Evolutionary conservation across 2,329 filamentous ascomycete genomes (phyloP).

Genomic region (Didymella keratinophila): DNA sequence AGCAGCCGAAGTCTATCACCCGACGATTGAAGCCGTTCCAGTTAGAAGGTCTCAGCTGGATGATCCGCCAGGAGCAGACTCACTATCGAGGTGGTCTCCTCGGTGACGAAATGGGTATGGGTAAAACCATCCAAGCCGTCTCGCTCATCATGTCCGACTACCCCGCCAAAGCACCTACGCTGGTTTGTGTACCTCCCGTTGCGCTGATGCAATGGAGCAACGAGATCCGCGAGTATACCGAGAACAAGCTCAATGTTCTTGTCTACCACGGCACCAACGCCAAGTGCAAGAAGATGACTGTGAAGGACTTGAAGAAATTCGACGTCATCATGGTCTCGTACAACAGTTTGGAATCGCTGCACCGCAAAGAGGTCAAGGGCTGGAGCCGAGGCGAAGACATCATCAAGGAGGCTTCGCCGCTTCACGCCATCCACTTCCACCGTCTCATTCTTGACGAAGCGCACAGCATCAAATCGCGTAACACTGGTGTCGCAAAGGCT

Average conservation of each 20-base stretch:
- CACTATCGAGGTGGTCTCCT: slow-evolving; percentile 88
- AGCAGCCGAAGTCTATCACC: slow-evolving; percentile 79
- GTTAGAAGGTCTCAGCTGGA: slow-evolving; percentile 92
- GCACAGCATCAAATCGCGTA: slow-evolving; percentile 91
- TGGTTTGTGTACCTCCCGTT: slow-evolving; percentile 91
- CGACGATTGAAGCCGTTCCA: slow-evolving; percentile 92
- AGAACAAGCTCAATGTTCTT: slow-evolving; percentile 87
- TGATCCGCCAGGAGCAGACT: slow-evolving; percentile 86
- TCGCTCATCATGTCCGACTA: slow-evolving; percentile 98
- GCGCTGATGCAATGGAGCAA: slow-evolving; percentile 91
- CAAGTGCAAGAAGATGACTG: slow-evolving; percentile 78
- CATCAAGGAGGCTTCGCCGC: slow-evolving; percentile 76
- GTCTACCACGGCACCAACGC: slow-evolving; percentile 88
- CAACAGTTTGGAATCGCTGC: slow-evolving; percentile 87
- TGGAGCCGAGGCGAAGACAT: slow-evolving; percentile 81
- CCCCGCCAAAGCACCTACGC: slow-evolving; percentile 79
- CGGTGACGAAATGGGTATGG: slow-evolving; percentile 98
- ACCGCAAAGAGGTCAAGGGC: slow-evolving; percentile 90
- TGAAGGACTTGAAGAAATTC: slow-evolving; percentile 79
- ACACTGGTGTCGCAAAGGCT: slow-evolving; percentile 90
- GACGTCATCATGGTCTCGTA: slow-evolving; percentile 98
- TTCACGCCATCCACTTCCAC: slow-evolving; percentile 88
- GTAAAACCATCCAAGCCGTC: slow-evolving; percentile 97
- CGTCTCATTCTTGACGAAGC: slow-evolving; percentile 94
- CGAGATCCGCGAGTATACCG: slow-evolving; percentile 71